Evolutionary conservation across 345 rosid genomes (phyloP).

Genomic region (Mercurialis annua): DNA sequence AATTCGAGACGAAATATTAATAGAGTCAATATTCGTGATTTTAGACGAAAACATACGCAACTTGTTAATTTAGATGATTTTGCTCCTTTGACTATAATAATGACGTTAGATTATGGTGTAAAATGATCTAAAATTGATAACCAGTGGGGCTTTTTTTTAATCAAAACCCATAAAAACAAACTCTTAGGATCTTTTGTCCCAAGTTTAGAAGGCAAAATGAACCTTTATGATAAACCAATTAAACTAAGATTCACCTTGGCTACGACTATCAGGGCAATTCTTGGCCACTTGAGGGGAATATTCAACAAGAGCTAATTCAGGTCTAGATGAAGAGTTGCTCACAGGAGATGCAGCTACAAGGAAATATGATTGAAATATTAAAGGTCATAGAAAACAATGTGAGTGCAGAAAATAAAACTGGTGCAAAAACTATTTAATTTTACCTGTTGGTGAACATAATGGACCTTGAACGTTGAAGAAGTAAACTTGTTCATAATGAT

Average conservation of each 20-base stretch:
- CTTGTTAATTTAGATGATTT: too few relatives aligned
- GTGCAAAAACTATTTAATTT: background rate
- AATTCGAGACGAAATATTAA: too few relatives aligned
- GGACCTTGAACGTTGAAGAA: slow-evolving; percentile 71
- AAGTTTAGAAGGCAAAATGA: too few relatives aligned
- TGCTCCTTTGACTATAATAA: too few relatives aligned
- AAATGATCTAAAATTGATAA: too few relatives aligned
- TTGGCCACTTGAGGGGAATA: slow-evolving; percentile 40
- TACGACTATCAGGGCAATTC: slow-evolving; percentile 29
- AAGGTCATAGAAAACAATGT: background rate
- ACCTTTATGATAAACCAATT: too few relatives aligned
- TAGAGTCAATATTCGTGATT: too few relatives aligned
- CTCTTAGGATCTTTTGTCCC: too few relatives aligned
- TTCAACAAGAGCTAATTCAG: slow-evolving; percentile 60
- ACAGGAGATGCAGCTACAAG: slow-evolving; percentile 45
- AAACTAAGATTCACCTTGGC: slow-evolving; percentile 61
- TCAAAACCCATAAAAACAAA: too few relatives aligned
- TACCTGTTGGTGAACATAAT: slow-evolving; percentile 52
- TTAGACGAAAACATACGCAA: too few relatives aligned
- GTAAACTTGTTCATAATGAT: slow-evolving; percentile 87
- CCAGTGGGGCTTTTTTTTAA: too few relatives aligned
- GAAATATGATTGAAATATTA: background rate
- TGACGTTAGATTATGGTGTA: too few relatives aligned
- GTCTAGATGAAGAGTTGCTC: slow-evolving; percentile 36
- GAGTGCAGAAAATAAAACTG: background rate